phyloP scores from a whole-genome alignment of 2,329 filamentous ascomycete species.

The Fusarium decemcellulare region DNA sequence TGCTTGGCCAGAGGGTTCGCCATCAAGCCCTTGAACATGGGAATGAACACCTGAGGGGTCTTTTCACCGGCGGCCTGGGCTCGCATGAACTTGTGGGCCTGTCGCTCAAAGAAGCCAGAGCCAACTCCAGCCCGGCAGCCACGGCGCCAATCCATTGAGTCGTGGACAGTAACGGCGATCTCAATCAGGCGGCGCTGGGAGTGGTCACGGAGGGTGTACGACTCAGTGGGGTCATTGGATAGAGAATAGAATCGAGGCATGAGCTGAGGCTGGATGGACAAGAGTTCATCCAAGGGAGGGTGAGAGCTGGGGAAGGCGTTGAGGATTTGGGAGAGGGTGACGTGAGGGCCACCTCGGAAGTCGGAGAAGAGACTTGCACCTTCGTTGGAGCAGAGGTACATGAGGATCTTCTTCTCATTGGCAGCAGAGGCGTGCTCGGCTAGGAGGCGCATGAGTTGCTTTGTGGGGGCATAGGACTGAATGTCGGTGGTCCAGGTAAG shows the following conservation, averaged over 20 bases:
- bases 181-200: constrained; percentile 87
- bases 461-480: constrained; percentile 92
- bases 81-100: constrained; percentile 80
- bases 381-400: constrained; percentile 89
- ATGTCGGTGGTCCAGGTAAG: constrained; percentile 96
- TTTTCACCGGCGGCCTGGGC: constrained; percentile 73
- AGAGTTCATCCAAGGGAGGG: constrained; percentile 85
- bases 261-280: constrained; percentile 85
- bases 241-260: constrained; percentile 99
- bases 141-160: constrained; percentile 82
- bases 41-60: constrained; percentile 78
- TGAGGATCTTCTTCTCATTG: constrained; percentile 90
- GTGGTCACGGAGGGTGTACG: constrained; percentile 76
- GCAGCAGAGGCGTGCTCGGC: constrained; percentile 86
- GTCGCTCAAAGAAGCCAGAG: constrained; percentile 92
- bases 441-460: constrained; percentile 85
- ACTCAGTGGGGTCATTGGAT: constrained; percentile 92
- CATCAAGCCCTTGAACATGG: constrained; percentile 99
- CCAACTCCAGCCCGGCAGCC: constrained; percentile 86
- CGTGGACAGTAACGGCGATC: constrained; percentile 96
- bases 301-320: constrained; percentile 93
- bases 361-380: constrained; percentile 96
- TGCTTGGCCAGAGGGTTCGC: constrained; percentile 93
- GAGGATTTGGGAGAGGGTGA: constrained; percentile 88
- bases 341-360: constrained; percentile 88